A percentile compares a stretch with the other conserved stretches of the same genome.
Conservation (phyloP, 2,329 filamentous ascomycete species). For the Tolypocladium paradoxum region DNA sequence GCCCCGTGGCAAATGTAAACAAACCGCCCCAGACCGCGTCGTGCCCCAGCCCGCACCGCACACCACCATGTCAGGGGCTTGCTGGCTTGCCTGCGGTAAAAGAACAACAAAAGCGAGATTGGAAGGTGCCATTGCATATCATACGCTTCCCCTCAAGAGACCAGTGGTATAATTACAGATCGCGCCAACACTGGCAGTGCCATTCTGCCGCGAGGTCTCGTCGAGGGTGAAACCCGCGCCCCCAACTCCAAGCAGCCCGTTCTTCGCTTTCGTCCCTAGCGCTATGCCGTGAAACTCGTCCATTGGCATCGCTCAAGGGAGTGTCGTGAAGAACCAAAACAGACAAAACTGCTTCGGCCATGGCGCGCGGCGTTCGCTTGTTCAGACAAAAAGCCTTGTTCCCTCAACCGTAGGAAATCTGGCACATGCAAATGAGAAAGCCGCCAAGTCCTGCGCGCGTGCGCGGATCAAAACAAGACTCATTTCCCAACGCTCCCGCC, state of each 20-base stretch:
- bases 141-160: not conserved
- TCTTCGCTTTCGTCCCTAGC: not conserved
- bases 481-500: constrained; percentile 9
- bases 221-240: not conserved
- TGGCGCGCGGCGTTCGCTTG: not conserved
- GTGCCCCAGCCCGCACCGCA: not conserved
- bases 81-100: too few relatives aligned
- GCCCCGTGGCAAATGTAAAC: not conserved
- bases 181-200: constrained; percentile 1
- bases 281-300: not conserved
- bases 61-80: not conserved
- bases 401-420: not conserved
- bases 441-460: constrained; percentile 9
- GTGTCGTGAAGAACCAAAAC: not conserved
- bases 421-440: constrained; percentile 5
- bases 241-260: not conserved
- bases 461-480: constrained; percentile 10
- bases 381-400: not conserved
- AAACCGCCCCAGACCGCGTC: not conserved
- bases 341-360: not conserved
- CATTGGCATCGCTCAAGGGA: not conserved
- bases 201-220: not conserved
- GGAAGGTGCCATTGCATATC: constrained; percentile 2
- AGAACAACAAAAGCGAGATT: not conserved
- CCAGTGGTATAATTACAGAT: constrained; percentile 8